Conservation (phyloP, 495 filamentous ascomycete species). For the Pseudotulostoma volvatum region DNA sequence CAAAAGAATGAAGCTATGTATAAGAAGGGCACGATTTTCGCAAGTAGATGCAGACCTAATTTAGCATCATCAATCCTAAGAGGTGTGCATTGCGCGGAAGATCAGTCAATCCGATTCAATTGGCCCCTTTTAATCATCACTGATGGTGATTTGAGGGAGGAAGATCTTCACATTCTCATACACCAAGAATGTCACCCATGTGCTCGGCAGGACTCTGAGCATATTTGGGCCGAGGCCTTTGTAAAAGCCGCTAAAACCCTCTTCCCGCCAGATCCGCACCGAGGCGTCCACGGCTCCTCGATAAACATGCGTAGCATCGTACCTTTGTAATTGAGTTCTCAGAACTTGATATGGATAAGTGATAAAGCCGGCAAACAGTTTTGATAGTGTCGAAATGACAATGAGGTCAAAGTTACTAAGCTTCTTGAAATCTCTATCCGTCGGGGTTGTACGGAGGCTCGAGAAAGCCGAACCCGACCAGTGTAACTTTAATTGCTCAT, state of each 20-base stretch:
- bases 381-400: conserved; percentile 60
- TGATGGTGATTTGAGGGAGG: not conserved
- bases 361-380: conserved; percentile 67
- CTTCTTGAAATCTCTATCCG: conserved; percentile 5
- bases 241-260: conserved; percentile 78
- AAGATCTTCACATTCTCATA: conserved; percentile 74
- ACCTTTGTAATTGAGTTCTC: conserved; percentile 71
- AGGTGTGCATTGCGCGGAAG: too few relatives aligned
- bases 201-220: conserved; percentile 77
- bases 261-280: conserved; percentile 53
- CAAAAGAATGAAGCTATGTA: too few relatives aligned
- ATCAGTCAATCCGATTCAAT: too few relatives aligned
- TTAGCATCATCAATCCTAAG: too few relatives aligned
- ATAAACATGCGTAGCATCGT: conserved; percentile 52
- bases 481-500: conserved; percentile 58
- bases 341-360: conserved; percentile 95
- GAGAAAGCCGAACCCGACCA: conserved; percentile 23
- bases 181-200: conserved; percentile 94
- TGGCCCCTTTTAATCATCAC: not conserved
- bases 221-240: conserved; percentile 80
- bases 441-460: conserved; percentile 2
- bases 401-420: conserved; percentile 66
- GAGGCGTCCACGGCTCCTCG: conserved; percentile 55
- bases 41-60: too few relatives aligned
- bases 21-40: too few relatives aligned